Conservation (phyloP, 257 asterid species). For the Nicotiana tabacum region DNA sequence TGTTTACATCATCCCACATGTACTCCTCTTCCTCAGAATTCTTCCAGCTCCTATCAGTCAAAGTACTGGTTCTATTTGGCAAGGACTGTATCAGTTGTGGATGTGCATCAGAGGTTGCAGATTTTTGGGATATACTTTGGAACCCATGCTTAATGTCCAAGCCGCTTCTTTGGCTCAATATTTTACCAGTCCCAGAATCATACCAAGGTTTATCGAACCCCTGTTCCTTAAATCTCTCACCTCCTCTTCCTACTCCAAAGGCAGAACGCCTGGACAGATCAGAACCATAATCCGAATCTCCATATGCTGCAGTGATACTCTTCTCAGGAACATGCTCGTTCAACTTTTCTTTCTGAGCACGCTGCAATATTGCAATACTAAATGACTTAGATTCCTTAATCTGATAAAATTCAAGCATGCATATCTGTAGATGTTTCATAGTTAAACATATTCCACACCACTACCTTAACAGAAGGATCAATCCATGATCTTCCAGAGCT, state of each 20-base stretch:
- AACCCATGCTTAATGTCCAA: conserved; percentile 48
- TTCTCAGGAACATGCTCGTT: conserved; percentile 43
- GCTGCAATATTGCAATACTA: conserved; percentile 50
- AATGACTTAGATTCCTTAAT: not conserved
- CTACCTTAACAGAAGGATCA: conserved; percentile 54
- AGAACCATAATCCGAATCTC: conserved; percentile 50
- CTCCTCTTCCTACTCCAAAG: conserved; percentile 36
- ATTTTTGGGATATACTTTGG: conserved; percentile 31
- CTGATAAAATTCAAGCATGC: not conserved
- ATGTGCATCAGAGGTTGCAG: conserved; percentile 34
- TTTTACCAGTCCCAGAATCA: conserved; percentile 39
- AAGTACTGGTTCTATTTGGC: conserved; percentile 31
- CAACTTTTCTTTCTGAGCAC: conserved; percentile 39
- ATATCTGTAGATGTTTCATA: not conserved
- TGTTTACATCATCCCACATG: conserved; percentile 64
- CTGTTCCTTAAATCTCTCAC: conserved; percentile 44
- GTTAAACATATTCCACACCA: not conserved
- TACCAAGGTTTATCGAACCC: conserved; percentile 57
- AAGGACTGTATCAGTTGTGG: conserved; percentile 33
- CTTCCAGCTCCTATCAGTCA: conserved; percentile 66
- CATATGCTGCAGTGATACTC: conserved; percentile 25
- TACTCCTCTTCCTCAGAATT: conserved; percentile 88
- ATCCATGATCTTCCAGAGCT: conserved; percentile 41
- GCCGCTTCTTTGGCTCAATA: conserved; percentile 50
- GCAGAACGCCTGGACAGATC: conserved; percentile 36